Percentiles rank a stretch among this genome's conserved stretches.
Conservation (phyloP, 2,329 filamentous ascomycete genomes). For the Trichoderma brevicompactum region DNA sequence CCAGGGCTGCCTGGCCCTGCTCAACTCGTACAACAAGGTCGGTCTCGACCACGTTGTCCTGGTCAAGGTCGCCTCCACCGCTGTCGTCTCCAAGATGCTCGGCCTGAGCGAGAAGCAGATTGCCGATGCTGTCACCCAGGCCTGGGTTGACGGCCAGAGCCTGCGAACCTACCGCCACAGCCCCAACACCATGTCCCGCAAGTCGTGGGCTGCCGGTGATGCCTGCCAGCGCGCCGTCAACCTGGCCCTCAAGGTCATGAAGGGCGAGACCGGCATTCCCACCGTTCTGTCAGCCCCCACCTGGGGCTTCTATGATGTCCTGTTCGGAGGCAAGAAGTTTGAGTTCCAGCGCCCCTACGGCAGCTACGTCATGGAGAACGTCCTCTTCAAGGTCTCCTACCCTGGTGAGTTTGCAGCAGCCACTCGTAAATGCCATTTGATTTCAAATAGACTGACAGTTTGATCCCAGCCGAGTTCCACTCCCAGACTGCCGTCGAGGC, state of each 20-base stretch:
- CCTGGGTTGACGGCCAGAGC: slow-evolving; percentile 95
- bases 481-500: slow-evolving; percentile 98
- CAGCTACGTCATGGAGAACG: slow-evolving; percentile 99
- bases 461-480: slow-evolving; percentile 81
- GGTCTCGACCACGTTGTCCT: slow-evolving; percentile 96
- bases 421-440: not conserved
- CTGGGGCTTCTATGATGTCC: slow-evolving; percentile 99
- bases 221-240: slow-evolving; percentile 96
- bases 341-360: slow-evolving; percentile 95
- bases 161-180: slow-evolving; percentile 96
- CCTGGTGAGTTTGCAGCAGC: slow-evolving; percentile 64
- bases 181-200: slow-evolving; percentile 99
- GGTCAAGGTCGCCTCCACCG: slow-evolving; percentile 95
- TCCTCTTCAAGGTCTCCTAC: slow-evolving; percentile 99
- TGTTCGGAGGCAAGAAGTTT: slow-evolving; percentile 95
- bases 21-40: slow-evolving; percentile 99
- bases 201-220: slow-evolving; percentile 98
- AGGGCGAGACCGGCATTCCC: slow-evolving; percentile 87
- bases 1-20: slow-evolving; percentile 92
- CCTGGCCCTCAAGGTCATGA: slow-evolving; percentile 85
- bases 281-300: slow-evolving; percentile 90
- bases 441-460: slow-evolving; percentile 1
- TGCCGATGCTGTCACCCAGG: slow-evolving; percentile 92
- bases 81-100: slow-evolving; percentile 94
- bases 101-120: slow-evolving; percentile 89